Base-by-base conservation (phyloP, 768 basidiomycete species). In the Lenzites betulinus region DNA sequence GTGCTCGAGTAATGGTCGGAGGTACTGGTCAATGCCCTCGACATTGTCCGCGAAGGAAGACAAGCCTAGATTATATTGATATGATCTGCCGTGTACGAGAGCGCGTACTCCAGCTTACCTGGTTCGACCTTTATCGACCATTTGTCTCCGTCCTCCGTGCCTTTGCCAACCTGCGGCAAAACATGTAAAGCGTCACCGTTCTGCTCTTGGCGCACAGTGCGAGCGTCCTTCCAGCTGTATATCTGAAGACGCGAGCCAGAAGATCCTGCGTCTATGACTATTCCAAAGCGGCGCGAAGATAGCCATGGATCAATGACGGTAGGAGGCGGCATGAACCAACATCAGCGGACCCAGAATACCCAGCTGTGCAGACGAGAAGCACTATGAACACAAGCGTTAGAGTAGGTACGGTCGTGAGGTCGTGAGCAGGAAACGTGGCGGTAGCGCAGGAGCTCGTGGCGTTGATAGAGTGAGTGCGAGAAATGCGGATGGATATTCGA, bases 191-290 rank as follows among this genome's bases (percentile, higher is more conserved):
- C 80, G 18, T 78, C 74, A 23, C 78, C 76, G 57, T 78, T 78
- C 50, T 81, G 78, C 59, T 84, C 79, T 57, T 83, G 79, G 18
- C 81, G 78, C 44, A 87, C 78, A 8, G 79, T 72, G 58, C 84
- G 80, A 22, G 95, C 89, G 72, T 98, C 89, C 64, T 83, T 83
- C 97, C 96, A 99, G 73, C 92, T 94, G 77, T 99, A 98, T 66
- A 98, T 93, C 73, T 98, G 95, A 36, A 98, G 78, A 54, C 97
- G 80, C 5, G 96, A 98, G 28, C 97, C 97, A 23, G 95, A 98
- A 72, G 95, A 97, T 62, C 97, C 97, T 71, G 97, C 97, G 79
- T 99, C 97, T 74, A 99, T 93, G 63, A 98, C 95, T 60, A 98
- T 83, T 60, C 93, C 94, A 75, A 93, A 96, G 67, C 88, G 86